Evolutionary conservation across 805 yeast species (phyloP).

Genomic region (Ogataea methanolica): DNA sequence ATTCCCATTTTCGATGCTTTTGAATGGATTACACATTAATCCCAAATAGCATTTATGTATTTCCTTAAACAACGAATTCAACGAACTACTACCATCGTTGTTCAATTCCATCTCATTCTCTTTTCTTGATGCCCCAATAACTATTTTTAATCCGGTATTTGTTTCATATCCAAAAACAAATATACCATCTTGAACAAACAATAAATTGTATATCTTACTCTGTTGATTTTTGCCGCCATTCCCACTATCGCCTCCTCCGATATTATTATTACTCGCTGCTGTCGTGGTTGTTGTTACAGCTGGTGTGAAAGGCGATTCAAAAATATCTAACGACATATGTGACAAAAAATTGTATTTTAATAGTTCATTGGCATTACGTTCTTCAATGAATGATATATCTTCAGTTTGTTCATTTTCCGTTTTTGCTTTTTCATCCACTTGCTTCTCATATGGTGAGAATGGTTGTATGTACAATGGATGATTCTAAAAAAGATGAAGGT

Average conservation of each 20-base stretch:
- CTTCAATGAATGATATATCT: conserved; percentile 21
- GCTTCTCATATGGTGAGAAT: conserved; percentile 32
- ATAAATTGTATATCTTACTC: conserved; percentile 37
- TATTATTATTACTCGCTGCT: conserved; percentile 4
- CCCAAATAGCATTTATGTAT: conserved; percentile 53
- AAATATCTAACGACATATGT: conserved; percentile 73
- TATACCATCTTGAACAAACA: conserved; percentile 64
- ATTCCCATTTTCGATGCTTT: conserved; percentile 27
- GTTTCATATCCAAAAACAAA: conserved; percentile 67
- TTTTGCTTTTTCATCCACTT: conserved; percentile 4
- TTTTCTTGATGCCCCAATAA: conserved; percentile 46
- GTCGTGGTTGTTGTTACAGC: conserved; percentile 15
- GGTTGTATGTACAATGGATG: conserved; percentile 58
- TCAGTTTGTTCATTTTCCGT: conserved; percentile 7
- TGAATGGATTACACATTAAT: conserved; percentile 62
- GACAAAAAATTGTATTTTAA: conserved; percentile 64
- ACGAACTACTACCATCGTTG: conserved; percentile 12
- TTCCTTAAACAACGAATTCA: conserved; percentile 31
- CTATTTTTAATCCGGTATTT: conserved; percentile 61
- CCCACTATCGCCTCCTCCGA: neutral
- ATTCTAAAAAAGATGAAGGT: conserved; percentile 27
- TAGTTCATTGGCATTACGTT: conserved; percentile 37
- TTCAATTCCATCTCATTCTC: conserved; percentile 22
- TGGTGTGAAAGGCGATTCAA: conserved; percentile 48
- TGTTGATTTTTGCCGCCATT: conserved; percentile 11